phyloP scores from a whole-genome alignment of 2,329 filamentous ascomycete species.

The Thelonectria blattea region DNA sequence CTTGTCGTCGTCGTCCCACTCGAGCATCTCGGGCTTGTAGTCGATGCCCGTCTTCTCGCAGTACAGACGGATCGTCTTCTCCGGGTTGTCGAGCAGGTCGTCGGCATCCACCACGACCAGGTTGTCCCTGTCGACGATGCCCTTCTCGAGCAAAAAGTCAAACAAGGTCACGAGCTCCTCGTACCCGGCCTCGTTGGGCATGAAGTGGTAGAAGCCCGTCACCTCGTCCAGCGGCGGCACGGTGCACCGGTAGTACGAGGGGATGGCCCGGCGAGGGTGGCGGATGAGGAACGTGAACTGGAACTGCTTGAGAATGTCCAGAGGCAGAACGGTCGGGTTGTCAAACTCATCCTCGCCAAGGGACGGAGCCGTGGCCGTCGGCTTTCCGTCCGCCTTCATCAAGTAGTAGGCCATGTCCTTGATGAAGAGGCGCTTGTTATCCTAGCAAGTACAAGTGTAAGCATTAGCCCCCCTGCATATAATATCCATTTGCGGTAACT shows the following conservation, averaged over 20 bases:
- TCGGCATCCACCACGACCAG: slow-evolving; percentile 94
- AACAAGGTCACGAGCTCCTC: slow-evolving; percentile 85
- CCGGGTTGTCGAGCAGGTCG: slow-evolving; percentile 86
- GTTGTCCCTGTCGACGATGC: slow-evolving; percentile 72
- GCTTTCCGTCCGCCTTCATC: slow-evolving; percentile 73
- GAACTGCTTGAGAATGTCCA: slow-evolving; percentile 75
- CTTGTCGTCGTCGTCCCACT: slow-evolving; percentile 80
- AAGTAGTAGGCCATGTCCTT: slow-evolving; percentile 98
- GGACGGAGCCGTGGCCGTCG: slow-evolving; percentile 78
- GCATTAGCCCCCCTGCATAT: slow-evolving; percentile 19
- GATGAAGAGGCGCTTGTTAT: slow-evolving; percentile 95
- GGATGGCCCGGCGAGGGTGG: slow-evolving; percentile 88
- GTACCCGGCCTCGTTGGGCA: slow-evolving; percentile 89
- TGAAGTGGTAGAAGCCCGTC: slow-evolving; percentile 87
- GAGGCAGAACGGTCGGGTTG: slow-evolving; percentile 87
- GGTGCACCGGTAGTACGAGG: slow-evolving; percentile 93
- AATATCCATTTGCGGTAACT: neutral
- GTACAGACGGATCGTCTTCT: slow-evolving; percentile 76
- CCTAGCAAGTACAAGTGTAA: slow-evolving; percentile 36
- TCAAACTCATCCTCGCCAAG: slow-evolving; percentile 68
- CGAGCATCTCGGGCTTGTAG: slow-evolving; percentile 79
- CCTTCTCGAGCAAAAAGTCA: slow-evolving; percentile 76
- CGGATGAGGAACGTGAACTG: slow-evolving; percentile 98
- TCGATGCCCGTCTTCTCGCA: slow-evolving; percentile 82
- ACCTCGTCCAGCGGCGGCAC: slow-evolving; percentile 82